Base-by-base conservation (phyloP, 352 stramenopile genomes). In the Globisporangium mamillatum region DNA sequence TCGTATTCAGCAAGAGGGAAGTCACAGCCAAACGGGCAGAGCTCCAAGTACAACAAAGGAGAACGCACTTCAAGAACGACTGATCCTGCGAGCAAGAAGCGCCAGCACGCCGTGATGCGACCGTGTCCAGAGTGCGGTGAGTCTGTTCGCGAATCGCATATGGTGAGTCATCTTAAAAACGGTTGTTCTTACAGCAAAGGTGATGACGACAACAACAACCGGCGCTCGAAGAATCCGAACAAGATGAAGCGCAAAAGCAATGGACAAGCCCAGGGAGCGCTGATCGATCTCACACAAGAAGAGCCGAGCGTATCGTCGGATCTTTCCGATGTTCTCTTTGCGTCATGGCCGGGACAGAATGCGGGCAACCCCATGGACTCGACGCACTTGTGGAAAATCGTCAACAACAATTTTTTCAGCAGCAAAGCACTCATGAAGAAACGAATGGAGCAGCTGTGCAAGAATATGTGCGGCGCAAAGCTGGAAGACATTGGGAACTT, bases 281-380 rank as follows among this genome's bases (percentile, higher is more conserved):
- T 74, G n/a, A 38, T 72, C 9, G 79, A 83, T 36, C 1, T 70
- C 3, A 69, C 68, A 7, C 55, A 63, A 12, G 71, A 82, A 6
- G 78, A 86, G 3, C 46, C 54, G 1, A 65, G 78, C 22, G 41
- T 60, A 4, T 56, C 62, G 4, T 65, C 70, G 14, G 83, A 94
- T 64, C 50, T 92, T 27, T 77, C 82, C 18, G 88, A 92, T 44
- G 80, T 93, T 9, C 70, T 96, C n/a, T 96, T 94, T 64, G 80
- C 78, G 1, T 87, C 85, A 14, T 96, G 89, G 89, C 88, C 88
- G 0, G 85, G 85, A 2, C 82, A 94, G 66, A 82, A 73, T 46
- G 82, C 83, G 32, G 89, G 89, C 0, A 82, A 75, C 22, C 75
- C 82, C 0, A 86, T 96, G 76, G 82, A 95, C 56, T 84, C 86